Base-by-base conservation (phyloP, 164 flowering plant species). In the Annona cherimola region DNA sequence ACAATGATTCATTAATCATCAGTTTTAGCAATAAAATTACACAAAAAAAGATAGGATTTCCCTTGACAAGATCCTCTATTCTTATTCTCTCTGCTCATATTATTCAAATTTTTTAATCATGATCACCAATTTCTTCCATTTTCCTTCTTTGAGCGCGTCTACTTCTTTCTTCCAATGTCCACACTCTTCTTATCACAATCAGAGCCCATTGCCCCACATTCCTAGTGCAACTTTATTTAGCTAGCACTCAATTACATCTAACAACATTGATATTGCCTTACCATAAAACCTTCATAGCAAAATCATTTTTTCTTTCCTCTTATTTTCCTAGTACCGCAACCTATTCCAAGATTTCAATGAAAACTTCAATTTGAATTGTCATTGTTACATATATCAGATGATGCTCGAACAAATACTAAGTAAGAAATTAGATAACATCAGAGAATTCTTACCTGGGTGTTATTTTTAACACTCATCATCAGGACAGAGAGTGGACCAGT, bases 401-500 rank as follows among this genome's bases (percentile, higher is more conserved):
- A 50, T 50, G 57, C 57, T 50, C 14, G 14, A 50, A 50, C 35
- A 50, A 16, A 11, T 50, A 6, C 57, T 16, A 9, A 16, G 57
- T 50, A 50, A 50, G 57, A 50, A 50, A 50, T 11, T 11, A 50
- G 57, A 12, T 9, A 16, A 50, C 57, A 50, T 11, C 57, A 50
- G 14, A 18, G 18, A 6, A 3, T 4, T 26, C 64, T 40, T 83
- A 90, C 97, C 94, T 92, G 98, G 11, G 98, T 92, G 79, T 92
- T 92, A 72, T 90, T 92, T 73, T 92, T 93, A 19, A 90, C 98
- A 76, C 98, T 93, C 94, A 90, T 87, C 98, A 93, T 90, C 75
- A 93, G 76, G 45, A 93, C 92, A 69, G 97, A 93, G 3, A 93
- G 91, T 16, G 95, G 97, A 0, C 96, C 96, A 0, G 98, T 93